A percentile compares a stretch with the other conserved stretches of the same genome.
Evolutionary conservation across 106 monocot genomes (phyloP).

Genomic region (Allium fistulosum): DNA sequence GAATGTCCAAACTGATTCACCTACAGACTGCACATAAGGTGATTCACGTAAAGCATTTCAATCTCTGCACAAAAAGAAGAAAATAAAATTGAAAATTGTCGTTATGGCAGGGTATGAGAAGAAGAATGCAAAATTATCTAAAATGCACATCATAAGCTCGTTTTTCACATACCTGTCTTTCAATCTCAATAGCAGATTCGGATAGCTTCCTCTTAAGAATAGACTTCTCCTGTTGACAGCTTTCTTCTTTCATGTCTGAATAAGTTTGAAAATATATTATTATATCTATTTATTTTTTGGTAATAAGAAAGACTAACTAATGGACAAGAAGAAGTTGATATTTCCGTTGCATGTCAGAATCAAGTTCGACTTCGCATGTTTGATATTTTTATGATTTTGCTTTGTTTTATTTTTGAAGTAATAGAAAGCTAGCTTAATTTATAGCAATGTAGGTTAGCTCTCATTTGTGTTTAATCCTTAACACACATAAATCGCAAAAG

Average conservation of each 20-base stretch:
- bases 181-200: conserved; percentile 57
- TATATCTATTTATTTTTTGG: neutral
- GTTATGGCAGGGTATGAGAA: too few relatives aligned
- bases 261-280: neutral
- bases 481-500: too few relatives aligned
- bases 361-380: too few relatives aligned
- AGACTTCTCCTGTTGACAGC: conserved; percentile 49
- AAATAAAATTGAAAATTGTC: neutral
- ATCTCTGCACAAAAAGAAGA: conserved; percentile 9
- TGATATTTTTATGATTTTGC: too few relatives aligned
- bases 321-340: neutral
- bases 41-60: conserved; percentile 20
- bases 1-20: too few relatives aligned
- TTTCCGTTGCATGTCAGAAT: too few relatives aligned
- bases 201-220: conserved; percentile 55
- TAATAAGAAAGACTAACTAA: neutral
- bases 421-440: too few relatives aligned
- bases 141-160: neutral
- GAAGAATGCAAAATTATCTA: too few relatives aligned
- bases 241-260: conserved; percentile 44
- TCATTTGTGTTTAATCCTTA: too few relatives aligned
- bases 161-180: conserved; percentile 43
- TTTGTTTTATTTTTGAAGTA: too few relatives aligned
- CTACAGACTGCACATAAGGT: too few relatives aligned
- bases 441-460: too few relatives aligned